Evolutionary conservation across 805 yeast species (phyloP).

Genomic region (Candida bentonensis): DNA sequence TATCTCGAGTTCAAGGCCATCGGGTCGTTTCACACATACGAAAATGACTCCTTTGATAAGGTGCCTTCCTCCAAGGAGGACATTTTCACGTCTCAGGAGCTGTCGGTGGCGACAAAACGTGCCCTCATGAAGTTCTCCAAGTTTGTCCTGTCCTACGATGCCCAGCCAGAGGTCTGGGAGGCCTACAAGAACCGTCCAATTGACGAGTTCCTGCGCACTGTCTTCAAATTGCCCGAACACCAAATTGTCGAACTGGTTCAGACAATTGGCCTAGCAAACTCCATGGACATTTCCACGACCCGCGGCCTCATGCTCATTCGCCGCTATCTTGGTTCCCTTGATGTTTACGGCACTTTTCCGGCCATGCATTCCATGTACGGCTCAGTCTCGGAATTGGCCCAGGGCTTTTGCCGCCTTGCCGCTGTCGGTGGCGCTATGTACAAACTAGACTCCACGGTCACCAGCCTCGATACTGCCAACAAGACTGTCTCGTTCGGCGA

Average conservation of each 20-base stretch:
- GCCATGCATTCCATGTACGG: slow-evolving; percentile 86
- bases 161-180: slow-evolving; percentile 40
- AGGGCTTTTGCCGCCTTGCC: slow-evolving; percentile 94
- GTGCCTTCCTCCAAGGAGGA: slow-evolving; percentile 81
- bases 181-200: slow-evolving; percentile 45
- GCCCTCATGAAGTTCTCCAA: slow-evolving; percentile 82
- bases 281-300: slow-evolving; percentile 46
- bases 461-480: slow-evolving; percentile 47
- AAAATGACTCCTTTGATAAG: slow-evolving; percentile 79
- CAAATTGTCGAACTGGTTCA: slow-evolving; percentile 75
- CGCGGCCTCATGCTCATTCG: slow-evolving; percentile 71
- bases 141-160: slow-evolving; percentile 63
- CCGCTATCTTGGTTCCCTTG: slow-evolving; percentile 71
- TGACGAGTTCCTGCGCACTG: slow-evolving; percentile 40
- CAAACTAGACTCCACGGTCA: slow-evolving; percentile 57
- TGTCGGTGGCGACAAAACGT: slow-evolving; percentile 65
- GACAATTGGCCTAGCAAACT: slow-evolving; percentile 69
- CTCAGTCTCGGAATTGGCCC: slow-evolving; percentile 90
- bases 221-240: slow-evolving; percentile 56
- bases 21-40: slow-evolving; percentile 84
- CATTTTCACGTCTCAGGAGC: slow-evolving; percentile 76
- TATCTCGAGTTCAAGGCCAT: slow-evolving; percentile 87
- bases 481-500: slow-evolving; percentile 51
- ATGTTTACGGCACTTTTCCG: slow-evolving; percentile 90
- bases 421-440: slow-evolving; percentile 97